Evolutionary conservation across 73 alveolate species (phyloP).

Genomic region (Blepharisma stoltei): DNA sequence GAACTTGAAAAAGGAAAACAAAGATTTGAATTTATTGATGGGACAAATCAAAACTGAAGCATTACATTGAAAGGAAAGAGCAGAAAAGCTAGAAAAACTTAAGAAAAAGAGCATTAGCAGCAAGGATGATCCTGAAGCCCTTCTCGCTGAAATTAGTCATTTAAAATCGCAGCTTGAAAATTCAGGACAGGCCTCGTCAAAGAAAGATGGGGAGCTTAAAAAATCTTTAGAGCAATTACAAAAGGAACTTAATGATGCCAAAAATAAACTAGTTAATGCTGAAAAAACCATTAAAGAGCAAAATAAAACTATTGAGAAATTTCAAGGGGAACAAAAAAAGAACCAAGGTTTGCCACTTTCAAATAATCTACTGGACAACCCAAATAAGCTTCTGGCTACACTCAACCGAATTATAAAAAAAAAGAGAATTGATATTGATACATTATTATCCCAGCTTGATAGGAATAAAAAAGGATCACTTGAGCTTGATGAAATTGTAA

Average conservation of each 20-base stretch:
- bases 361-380: too few species aligned
- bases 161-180: background rate
- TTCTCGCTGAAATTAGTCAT: background rate
- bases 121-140: background rate
- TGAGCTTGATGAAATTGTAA: background rate
- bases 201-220: too few species aligned
- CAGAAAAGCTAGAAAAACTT: slow-evolving; percentile 14
- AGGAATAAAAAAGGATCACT: background rate
- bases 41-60: slow-evolving; percentile 1
- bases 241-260: too few species aligned
- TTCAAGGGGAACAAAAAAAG: too few species aligned
- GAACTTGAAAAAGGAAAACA: slow-evolving; percentile 13
- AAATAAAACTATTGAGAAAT: too few species aligned
- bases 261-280: too few species aligned
- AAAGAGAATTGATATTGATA: background rate
- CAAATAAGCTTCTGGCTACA: background rate
- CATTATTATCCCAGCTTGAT: background rate
- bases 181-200: too few species aligned
- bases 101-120: background rate
- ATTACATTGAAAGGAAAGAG: slow-evolving; percentile 15
- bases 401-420: background rate
- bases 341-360: too few species aligned
- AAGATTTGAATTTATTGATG: slow-evolving; percentile 9
- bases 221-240: too few species aligned
- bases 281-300: too few species aligned